Evolutionary conservation across 495 filamentous ascomycete species (phyloP).

Genomic region (Penicillium ochrochloron): DNA sequence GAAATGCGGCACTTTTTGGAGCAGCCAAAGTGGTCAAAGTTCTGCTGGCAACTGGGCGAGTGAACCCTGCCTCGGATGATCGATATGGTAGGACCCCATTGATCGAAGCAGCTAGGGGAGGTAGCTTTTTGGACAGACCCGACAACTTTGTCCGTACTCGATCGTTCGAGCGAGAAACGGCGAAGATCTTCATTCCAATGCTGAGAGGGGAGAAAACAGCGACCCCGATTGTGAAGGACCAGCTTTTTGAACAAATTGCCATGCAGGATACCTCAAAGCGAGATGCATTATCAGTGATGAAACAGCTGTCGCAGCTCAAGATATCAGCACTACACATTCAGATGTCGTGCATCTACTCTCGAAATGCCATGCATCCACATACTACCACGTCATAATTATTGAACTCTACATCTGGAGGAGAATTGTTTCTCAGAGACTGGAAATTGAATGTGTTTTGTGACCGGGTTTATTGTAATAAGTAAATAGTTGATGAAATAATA

Average conservation of each 20-base stretch:
- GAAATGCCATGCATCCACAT: neutral
- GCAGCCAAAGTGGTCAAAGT: constrained; percentile 8
- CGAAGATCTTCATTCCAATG: constrained; percentile 1
- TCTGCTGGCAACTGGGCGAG: constrained; percentile 7
- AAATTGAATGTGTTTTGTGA: too few relatives aligned
- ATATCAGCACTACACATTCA: neutral
- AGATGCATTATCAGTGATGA: neutral
- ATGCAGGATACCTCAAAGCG: neutral
- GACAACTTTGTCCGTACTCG: neutral
- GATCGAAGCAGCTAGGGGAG: neutral
- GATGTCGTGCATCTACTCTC: neutral
- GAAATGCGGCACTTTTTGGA: constrained; percentile 1
- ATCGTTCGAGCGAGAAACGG: neutral
- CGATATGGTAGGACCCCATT: neutral
- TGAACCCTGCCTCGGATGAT: neutral
- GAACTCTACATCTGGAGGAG: too few relatives aligned
- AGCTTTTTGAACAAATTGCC: neutral
- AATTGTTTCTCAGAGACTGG: too few relatives aligned
- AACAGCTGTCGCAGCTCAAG: constrained; percentile 1
- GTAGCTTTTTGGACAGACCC: neutral
- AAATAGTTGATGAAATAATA: neutral
- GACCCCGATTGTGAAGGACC: neutral
- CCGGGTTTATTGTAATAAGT: neutral
- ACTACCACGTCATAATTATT: neutral
- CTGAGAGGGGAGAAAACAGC: neutral